These are phyloP conservation scores for Chenopodium suecicum DNA, from an alignment of 148 eudicot genomes.

Conservation along the genomic window DNA sequence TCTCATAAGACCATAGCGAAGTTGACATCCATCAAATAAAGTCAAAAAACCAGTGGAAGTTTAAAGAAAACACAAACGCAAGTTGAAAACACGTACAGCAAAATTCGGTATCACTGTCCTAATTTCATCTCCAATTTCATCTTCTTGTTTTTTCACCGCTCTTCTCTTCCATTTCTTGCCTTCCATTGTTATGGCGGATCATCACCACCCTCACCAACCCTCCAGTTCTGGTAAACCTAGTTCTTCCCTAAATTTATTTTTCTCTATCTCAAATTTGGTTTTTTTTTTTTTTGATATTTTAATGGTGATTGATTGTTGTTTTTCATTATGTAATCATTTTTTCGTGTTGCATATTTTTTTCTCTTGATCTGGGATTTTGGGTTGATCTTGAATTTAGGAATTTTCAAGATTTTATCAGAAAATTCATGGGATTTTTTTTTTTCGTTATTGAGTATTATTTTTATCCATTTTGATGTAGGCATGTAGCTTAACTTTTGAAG, in stretches of 20 bases:
- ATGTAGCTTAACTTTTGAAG: background rate
- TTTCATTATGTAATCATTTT: background rate
- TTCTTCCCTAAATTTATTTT: background rate
- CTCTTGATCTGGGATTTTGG: background rate
- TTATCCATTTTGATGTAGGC: background rate
- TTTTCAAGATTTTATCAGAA: background rate
- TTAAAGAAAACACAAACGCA: background rate
- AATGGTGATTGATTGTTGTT: background rate
- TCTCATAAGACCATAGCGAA: no score
- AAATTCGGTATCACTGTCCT: no score
- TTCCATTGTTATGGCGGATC: slow-evolving; percentile 12
- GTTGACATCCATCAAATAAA: no score
- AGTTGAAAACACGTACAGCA: background rate
- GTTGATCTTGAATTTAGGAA: background rate
- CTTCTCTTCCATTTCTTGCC: background rate
- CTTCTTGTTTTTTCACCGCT: background rate
- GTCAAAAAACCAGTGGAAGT: background rate
- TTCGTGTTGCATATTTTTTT: background rate
- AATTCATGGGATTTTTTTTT: background rate
- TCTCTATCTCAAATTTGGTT: background rate
- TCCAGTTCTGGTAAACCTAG: background rate
- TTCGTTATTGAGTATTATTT: background rate
- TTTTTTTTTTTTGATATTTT: background rate
- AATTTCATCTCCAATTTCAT: background rate
- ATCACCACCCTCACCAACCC: slow-evolving; percentile 5